These are phyloP conservation scores for Polytrichum formosum DNA, from an alignment of 225 moss, liverwort and hornwort species.

Conservation along the genomic window DNA sequence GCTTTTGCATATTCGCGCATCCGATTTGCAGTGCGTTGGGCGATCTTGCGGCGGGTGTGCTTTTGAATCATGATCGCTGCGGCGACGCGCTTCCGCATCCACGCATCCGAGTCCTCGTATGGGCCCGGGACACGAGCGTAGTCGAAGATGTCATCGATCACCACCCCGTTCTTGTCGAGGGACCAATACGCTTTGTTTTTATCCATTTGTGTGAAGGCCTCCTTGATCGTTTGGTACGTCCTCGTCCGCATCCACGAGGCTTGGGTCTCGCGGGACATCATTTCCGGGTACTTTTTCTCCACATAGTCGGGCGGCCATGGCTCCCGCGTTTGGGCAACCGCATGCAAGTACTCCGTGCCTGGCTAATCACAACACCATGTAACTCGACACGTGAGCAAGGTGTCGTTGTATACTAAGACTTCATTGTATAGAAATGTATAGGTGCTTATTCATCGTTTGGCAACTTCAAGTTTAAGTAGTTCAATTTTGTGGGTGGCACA, in stretches of 20 bases:
- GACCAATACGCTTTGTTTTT: constrained; percentile 35
- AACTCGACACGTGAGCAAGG: no score
- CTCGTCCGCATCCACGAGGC: constrained; percentile 49
- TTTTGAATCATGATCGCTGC: constrained; percentile 79
- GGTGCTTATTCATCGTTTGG: no score
- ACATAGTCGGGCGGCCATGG: constrained; percentile 32
- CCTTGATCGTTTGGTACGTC: constrained; percentile 61
- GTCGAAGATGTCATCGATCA: constrained; percentile 57
- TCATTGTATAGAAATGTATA: neutral
- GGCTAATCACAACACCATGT: neutral
- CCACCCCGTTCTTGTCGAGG: constrained; percentile 57
- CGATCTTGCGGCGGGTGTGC: constrained; percentile 72
- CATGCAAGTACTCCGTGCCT: constrained; percentile 32
- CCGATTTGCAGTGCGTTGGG: constrained; percentile 55
- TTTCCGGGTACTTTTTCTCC: constrained; percentile 23
- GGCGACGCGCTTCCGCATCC: constrained; percentile 60
- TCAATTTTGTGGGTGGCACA: no score
- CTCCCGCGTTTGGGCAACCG: constrained; percentile 45
- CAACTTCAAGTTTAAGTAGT: no score
- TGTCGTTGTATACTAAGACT: no score
- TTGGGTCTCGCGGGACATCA: constrained; percentile 66
- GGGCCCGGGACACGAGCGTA: constrained; percentile 62
- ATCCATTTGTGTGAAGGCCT: constrained; percentile 86
- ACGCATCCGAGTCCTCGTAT: constrained; percentile 77
- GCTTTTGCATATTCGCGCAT: constrained; percentile 66